These are phyloP conservation scores for Alternaria sp. DNA, from an alignment of 2,329 filamentous ascomycete genomes.

Conservation along the genomic window DNA sequence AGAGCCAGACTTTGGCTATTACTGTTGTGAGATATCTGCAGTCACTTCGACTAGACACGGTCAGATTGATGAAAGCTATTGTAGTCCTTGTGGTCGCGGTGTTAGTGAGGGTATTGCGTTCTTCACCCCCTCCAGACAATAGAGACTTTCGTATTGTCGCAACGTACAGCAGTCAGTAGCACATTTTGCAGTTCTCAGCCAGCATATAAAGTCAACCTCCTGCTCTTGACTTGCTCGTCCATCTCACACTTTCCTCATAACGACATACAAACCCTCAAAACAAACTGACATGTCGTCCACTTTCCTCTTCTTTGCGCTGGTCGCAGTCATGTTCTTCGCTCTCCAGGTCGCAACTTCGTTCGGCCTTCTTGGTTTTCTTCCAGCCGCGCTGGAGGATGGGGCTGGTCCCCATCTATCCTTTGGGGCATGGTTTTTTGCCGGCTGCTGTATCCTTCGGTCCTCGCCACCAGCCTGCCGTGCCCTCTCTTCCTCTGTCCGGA, in stretches of 20 bases:
- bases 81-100: background rate
- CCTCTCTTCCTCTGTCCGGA: background rate
- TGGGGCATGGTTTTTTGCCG: background rate
- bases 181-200: background rate
- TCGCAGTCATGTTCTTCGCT: background rate
- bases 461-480: background rate
- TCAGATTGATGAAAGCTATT: background rate
- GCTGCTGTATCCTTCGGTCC: background rate
- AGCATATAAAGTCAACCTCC: background rate
- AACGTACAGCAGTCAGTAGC: background rate
- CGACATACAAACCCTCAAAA: background rate
- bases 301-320: background rate
- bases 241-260: background rate
- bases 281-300: background rate
- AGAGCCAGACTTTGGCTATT: background rate
- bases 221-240: background rate
- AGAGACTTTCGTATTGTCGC: background rate
- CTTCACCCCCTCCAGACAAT: background rate
- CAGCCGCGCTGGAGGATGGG: background rate
- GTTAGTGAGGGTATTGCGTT: background rate
- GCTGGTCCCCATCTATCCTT: background rate
- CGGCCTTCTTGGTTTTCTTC: background rate
- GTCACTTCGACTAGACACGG: background rate
- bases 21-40: rapidly evolving
- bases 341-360: background rate